Conservation (phyloP, 1,284 basidiomycete genomes). For the Trichosporon faecale region DNA sequence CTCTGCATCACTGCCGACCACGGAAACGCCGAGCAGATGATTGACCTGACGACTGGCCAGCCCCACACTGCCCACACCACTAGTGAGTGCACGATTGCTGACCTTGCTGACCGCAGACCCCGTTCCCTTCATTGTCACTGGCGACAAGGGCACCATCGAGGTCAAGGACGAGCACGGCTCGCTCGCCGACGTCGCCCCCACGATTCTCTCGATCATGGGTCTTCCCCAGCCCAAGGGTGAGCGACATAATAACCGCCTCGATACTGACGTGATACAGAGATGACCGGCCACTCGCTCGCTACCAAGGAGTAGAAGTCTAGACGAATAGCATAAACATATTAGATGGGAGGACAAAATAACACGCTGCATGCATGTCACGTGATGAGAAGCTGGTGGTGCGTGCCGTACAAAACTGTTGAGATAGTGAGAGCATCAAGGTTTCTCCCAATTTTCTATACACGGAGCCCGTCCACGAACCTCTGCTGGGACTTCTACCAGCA, state of each 20-base stretch:
- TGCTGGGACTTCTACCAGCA: constrained; percentile 10
- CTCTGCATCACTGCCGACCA: constrained; percentile 86
- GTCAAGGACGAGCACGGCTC: constrained; percentile 62
- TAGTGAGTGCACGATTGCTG: constrained; percentile 31
- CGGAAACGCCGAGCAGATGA: constrained; percentile 81
- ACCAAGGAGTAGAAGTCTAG: constrained; percentile 14
- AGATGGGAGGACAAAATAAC: constrained; percentile 5
- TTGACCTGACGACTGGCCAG: constrained; percentile 72
- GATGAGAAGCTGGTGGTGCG: not conserved
- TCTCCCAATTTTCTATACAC: constrained; percentile 21
- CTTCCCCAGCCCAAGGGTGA: constrained; percentile 44
- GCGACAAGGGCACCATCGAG: constrained; percentile 59
- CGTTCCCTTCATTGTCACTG: constrained; percentile 74
- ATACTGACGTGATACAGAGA: constrained; percentile 15
- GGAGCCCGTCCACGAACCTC: constrained; percentile 25
- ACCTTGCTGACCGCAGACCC: constrained; percentile 65
- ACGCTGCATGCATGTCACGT: constrained; percentile 14
- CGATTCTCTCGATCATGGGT: constrained; percentile 70
- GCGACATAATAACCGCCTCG: not conserved
- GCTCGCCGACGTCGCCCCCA: constrained; percentile 82
- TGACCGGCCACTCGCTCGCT: constrained; percentile 25
- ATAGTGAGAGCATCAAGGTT: not conserved
- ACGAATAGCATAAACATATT: not conserved
- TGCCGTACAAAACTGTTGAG: not conserved
- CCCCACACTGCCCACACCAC: constrained; percentile 62